A percentile compares a stretch with the other conserved stretches of the same genome.
Conservation (phyloP, 768 basidiomycete genomes). For the Trametes elegans region DNA sequence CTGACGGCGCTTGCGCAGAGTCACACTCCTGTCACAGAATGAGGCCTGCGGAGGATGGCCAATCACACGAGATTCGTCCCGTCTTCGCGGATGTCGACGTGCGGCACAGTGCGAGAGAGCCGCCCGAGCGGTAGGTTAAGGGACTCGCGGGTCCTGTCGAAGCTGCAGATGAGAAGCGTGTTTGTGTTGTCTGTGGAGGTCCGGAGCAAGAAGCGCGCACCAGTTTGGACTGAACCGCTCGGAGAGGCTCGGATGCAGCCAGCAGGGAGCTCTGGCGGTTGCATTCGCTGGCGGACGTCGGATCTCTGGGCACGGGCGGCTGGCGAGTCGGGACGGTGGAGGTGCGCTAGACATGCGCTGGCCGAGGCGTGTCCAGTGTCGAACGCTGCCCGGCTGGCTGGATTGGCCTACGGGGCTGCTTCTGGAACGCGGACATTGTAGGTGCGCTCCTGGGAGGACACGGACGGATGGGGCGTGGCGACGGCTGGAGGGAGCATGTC, state of each 20-base stretch:
- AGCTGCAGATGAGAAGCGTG: not conserved
- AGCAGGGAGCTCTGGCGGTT: too few relatives aligned
- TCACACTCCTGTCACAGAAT: too few relatives aligned
- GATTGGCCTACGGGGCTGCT: not conserved
- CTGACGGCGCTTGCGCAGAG: too few relatives aligned
- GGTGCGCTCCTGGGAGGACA: not conserved
- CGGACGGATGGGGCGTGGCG: not conserved
- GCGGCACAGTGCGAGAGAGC: not conserved
- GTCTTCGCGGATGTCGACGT: not conserved
- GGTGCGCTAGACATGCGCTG: not conserved
- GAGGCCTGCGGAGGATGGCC: too few relatives aligned
- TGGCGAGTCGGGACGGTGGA: not conserved
- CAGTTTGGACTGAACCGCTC: too few relatives aligned
- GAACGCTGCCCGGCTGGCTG: not conserved
- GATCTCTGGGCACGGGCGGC: not conserved
- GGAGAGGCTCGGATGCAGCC: not conserved
- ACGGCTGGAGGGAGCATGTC: not conserved
- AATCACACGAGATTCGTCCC: too few relatives aligned
- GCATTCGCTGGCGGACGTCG: not conserved
- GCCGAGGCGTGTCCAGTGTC: not conserved
- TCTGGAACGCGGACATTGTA: not conserved
- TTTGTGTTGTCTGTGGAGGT: too few relatives aligned
- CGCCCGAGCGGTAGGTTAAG: not conserved
- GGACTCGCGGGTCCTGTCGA: not conserved
- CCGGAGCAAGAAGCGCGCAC: too few relatives aligned